Evolutionary conservation across 106 monocot species (phyloP), one percentile per base, ranked within the genome.

Genomic region (Platanthera zijinensis): DNA sequence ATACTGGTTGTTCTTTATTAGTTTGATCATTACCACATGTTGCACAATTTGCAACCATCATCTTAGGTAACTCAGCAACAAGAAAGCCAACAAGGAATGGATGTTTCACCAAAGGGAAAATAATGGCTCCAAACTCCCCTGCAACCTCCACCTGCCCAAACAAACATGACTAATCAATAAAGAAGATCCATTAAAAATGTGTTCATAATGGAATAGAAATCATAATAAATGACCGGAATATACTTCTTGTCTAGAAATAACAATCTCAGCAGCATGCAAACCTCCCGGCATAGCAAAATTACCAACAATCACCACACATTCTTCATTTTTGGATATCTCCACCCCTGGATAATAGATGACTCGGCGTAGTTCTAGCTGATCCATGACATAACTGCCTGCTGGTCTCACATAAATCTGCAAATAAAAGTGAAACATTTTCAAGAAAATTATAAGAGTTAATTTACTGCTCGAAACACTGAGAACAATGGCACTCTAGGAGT

Each of bases 371-470:
- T 96, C 93, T 57, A 96, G 75, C 78, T 89, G 96, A 57, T 96
- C 87, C 96, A 93, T 96, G n/a, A 93, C 83, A 77, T 93, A 96
- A 89, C 92, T 93, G n/a, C 92, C 96, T 53, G 96, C 93, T 69
- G 93, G 93, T 78, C 96, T 96, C 52, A 96, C 93, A 84, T 90
- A 96, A 39, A 96, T 89, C 96, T 96, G 77, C 59, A 82, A 63
- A 62, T 17, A 45, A 10, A 21, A 18, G 22, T 22, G 25, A 28
- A 19, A 15, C 5, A 45, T 13, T 46, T 13, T 10, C 21, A 10
- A 14, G 12, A 10, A 69, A 45, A 46, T 46, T 45, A 69, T 45
- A 69, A 69, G 45, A 46, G 13, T 45, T 14, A 45, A 7, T 15
- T 45, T 69, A 13, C 69, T 32, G 45, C 45, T 8, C 4, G 61